Evolutionary conservation across 2,329 filamentous ascomycete genomes (phyloP), one percentile per base, ranked within the genome.

Genomic region (Pseudogymnoascus sp.): DNA sequence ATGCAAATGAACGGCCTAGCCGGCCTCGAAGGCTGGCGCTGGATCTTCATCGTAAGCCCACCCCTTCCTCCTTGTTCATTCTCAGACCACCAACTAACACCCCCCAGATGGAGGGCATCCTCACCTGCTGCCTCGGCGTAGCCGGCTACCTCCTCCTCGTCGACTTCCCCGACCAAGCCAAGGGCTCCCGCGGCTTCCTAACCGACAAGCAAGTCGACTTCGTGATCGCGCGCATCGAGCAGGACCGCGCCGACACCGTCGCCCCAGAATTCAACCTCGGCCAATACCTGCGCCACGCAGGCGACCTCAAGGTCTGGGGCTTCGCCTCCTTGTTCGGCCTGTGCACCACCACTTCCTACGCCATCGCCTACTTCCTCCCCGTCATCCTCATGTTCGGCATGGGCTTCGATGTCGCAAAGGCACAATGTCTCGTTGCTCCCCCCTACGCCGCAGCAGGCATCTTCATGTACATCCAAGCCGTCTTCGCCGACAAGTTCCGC

Each of bases 351-450:
- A 81, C 89, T 55, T 81, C 82, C 1, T 92, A 93, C 71, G 84
- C 89, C 0, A 80, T 93, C 6, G 87, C 88, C 2, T 92, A 88
- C 74, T 92, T 92, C 70, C 74, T 92, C 5, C 89, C 90, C 10
- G 84, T 92, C 69, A 89, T 93, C 68, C 83, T 94, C 9, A 12
- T 41, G 15, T 71, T 74, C 29, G 79, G 79, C 15, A 79, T 85
- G 77, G 78, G 79, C 12, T 85, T 82, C 72, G 73, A 71, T 35
- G 72, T 80, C 15, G 80, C 72, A 4, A 75, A 73, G 42, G 71
- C 81, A 0, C 82, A 84, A 66, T 82, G 81, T 64, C 76, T 85
- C 3, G 75, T 78, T 17, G 80, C 82, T 0, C 80, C 79, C 2
- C 78, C 79, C 2, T 81, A 78, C 66, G 71, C 71, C 38, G 74